A percentile compares a stretch with the other conserved stretches of the same genome.
phyloP scores from a whole-genome alignment of 192 early-diverging fungal species.

The Phlyctochytrium planicorne region DNA sequence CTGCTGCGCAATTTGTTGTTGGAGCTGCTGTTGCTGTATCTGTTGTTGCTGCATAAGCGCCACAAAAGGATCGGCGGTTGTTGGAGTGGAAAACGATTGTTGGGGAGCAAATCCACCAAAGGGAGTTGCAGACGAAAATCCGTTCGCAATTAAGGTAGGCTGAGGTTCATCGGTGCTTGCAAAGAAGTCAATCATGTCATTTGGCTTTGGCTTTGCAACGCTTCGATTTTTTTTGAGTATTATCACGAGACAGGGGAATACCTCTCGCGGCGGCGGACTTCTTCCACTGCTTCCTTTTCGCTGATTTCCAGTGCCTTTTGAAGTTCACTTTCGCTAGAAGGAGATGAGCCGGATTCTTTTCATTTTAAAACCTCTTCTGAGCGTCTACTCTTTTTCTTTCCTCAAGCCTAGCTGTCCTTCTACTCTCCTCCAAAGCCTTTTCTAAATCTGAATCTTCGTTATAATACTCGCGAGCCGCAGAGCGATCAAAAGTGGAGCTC shows the following conservation, averaged over 20 bases:
- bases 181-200: slow-evolving; percentile 52
- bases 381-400: slow-evolving; percentile 35
- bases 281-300: slow-evolving; percentile 39
- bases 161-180: slow-evolving; percentile 32
- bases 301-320: slow-evolving; percentile 48
- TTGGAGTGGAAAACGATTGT: too few species aligned
- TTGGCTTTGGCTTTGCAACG: slow-evolving; percentile 10
- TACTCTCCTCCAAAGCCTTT: slow-evolving; percentile 81
- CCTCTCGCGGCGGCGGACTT: neutral
- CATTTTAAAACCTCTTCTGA: slow-evolving; percentile 21
- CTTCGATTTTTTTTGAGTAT: neutral
- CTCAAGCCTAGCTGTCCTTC: slow-evolving; percentile 63
- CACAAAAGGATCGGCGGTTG: slow-evolving; percentile 30
- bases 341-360: neutral
- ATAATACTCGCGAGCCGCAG: slow-evolving; percentile 27
- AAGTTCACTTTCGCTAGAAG: slow-evolving; percentile 34
- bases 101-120: slow-evolving; percentile 26
- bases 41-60: slow-evolving; percentile 33
- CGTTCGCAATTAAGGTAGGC: slow-evolving; percentile 2
- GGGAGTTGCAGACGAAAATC: slow-evolving; percentile 1
- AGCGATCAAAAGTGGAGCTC: neutral
- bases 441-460: slow-evolving; percentile 83
- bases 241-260: neutral
- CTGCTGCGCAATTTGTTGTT: slow-evolving; percentile 39
- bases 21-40: slow-evolving; percentile 37